phyloP scores from a whole-genome alignment of 176 grass and related monocot species.

The Paspalum notatum region DNA sequence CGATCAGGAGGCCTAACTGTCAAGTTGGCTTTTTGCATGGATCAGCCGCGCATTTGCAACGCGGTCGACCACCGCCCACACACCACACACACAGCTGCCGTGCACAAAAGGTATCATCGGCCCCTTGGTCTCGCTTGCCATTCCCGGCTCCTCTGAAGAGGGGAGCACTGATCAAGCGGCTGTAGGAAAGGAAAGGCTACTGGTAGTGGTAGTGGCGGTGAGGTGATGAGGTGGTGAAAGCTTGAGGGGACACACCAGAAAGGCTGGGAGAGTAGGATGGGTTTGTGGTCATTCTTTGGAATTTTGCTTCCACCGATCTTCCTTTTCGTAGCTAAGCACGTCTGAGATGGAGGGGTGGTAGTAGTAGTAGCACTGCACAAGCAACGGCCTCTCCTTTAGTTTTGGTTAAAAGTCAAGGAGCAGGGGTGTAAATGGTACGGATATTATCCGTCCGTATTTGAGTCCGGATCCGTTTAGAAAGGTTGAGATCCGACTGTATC shows the following conservation, averaged over 20 bases:
- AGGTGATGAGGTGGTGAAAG: slow-evolving; percentile 6
- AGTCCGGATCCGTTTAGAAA: too few relatives aligned
- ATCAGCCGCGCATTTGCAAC: slow-evolving; percentile 6
- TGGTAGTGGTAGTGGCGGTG: background rate
- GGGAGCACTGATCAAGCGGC: too few relatives aligned
- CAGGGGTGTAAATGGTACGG: too few relatives aligned
- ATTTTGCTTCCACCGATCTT: slow-evolving; percentile 1
- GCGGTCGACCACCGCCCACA: slow-evolving; percentile 33
- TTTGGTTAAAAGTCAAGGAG: slow-evolving; percentile 2
- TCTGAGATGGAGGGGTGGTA: background rate
- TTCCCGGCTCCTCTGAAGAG: too few relatives aligned
- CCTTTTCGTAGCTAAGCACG: background rate
- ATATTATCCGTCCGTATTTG: too few relatives aligned
- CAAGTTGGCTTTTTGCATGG: background rate
- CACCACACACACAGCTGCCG: too few relatives aligned
- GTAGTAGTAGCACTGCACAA: slow-evolving; percentile 5
- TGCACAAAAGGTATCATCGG: too few relatives aligned
- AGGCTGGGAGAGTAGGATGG: background rate
- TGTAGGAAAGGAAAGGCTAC: background rate
- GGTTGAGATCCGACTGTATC: too few relatives aligned
- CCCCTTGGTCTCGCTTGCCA: too few relatives aligned
- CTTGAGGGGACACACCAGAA: slow-evolving; percentile 4
- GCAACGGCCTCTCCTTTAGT: background rate
- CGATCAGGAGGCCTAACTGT: slow-evolving; percentile 5
- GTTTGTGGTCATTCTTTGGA: background rate